Percentiles rank a stretch among this genome's conserved stretches.
phyloP scores from a whole-genome alignment of 805 yeast species.

The Saturnispora diversa region DNA sequence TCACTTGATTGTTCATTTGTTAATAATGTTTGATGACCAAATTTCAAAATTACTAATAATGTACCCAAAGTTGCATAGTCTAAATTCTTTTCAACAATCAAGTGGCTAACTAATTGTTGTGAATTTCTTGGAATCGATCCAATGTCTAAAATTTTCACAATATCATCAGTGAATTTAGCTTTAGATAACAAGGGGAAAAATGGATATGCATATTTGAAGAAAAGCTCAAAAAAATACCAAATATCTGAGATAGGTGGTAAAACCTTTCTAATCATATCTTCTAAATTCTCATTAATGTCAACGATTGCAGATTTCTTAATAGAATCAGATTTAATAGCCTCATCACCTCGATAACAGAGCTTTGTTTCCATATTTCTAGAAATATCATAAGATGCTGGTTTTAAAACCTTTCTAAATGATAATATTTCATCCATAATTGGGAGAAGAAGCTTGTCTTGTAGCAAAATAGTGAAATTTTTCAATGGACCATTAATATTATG shows the following conservation, averaged over 20 bases:
- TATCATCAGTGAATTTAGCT: slow-evolving; percentile 24
- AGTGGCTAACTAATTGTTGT: slow-evolving; percentile 25
- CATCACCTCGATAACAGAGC: not conserved
- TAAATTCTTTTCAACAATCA: slow-evolving; percentile 34
- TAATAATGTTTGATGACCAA: slow-evolving; percentile 28
- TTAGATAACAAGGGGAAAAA: slow-evolving; percentile 41
- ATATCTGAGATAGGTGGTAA: slow-evolving; percentile 37
- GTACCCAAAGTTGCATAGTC: slow-evolving; percentile 43
- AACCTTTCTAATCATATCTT: slow-evolving; percentile 27
- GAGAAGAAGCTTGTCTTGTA: slow-evolving; percentile 7
- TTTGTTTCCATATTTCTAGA: slow-evolving; percentile 1
- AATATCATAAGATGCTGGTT: not conserved
- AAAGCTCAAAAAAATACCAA: slow-evolving; percentile 40
- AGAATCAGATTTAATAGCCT: not conserved
- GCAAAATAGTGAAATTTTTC: slow-evolving; percentile 1
- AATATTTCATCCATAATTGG: slow-evolving; percentile 1
- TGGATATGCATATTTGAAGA: slow-evolving; percentile 39
- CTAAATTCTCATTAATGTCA: slow-evolving; percentile 15
- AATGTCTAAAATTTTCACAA: slow-evolving; percentile 30
- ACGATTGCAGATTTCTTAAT: slow-evolving; percentile 12
- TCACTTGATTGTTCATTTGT: slow-evolving; percentile 7
- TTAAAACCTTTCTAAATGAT: slow-evolving; percentile 14
- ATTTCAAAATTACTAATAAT: slow-evolving; percentile 36
- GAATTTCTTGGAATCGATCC: slow-evolving; percentile 9
- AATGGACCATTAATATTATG: slow-evolving; percentile 5